Evolutionary conservation across 768 basidiomycete genomes (phyloP).

Genomic region (Kwoniella botswanensis): DNA sequence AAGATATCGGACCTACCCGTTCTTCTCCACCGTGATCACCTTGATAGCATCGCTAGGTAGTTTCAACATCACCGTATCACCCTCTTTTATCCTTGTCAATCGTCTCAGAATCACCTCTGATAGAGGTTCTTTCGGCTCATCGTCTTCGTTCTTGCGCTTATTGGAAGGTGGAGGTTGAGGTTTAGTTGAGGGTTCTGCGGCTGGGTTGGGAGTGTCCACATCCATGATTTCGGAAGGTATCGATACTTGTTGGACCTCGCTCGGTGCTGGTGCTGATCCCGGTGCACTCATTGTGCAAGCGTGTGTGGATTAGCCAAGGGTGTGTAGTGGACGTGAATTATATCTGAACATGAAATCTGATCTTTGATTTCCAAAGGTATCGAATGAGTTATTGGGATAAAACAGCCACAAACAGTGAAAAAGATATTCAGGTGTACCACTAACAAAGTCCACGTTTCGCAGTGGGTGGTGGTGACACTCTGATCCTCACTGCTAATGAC

Average conservation of each 20-base stretch:
- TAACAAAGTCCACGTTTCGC: not conserved
- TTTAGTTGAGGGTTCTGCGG: not conserved
- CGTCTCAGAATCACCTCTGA: conserved; percentile 41
- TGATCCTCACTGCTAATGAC: not conserved
- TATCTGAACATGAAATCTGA: not conserved
- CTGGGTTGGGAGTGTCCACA: not conserved
- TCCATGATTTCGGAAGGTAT: not conserved
- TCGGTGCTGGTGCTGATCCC: not conserved
- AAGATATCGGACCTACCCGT: conserved; percentile 64
- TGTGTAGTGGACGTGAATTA: not conserved
- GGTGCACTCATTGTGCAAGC: not conserved
- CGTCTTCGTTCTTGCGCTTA: not conserved
- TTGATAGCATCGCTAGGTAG: conserved; percentile 81
- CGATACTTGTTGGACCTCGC: not conserved
- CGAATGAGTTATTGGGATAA: conserved; percentile 13
- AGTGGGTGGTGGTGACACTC: not conserved
- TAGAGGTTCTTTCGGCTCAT: conserved; percentile 32
- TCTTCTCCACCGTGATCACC: conserved; percentile 72
- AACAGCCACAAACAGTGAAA: conserved; percentile 2
- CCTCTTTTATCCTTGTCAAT: conserved; percentile 64
- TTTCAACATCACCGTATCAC: conserved; percentile 77
- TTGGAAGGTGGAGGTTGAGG: conserved; percentile 10
- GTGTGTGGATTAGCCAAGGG: not conserved
- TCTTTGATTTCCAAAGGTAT: not conserved
- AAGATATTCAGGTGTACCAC: conserved; percentile 4